These are phyloP conservation scores for Arachis stenosperma DNA, from an alignment of 306 rosid genomes.

Conservation along the genomic window DNA sequence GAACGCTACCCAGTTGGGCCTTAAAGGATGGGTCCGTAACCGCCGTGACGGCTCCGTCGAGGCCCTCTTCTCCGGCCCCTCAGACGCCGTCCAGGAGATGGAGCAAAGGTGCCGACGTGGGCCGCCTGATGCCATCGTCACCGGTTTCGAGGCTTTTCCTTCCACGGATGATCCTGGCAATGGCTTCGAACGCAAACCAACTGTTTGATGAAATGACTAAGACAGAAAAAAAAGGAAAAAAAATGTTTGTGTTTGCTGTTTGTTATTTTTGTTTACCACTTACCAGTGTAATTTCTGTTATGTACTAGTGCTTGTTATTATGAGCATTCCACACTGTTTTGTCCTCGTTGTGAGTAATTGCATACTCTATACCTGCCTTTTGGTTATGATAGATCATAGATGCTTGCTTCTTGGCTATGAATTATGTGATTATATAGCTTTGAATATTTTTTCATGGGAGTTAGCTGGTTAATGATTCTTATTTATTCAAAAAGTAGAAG, in stretches of 20 bases:
- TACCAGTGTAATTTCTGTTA: background rate
- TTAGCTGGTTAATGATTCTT: too few species aligned
- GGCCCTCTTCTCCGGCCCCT: slow-evolving; percentile 52
- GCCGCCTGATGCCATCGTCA: slow-evolving; percentile 71
- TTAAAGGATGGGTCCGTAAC: slow-evolving; percentile 58
- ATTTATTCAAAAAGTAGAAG: too few species aligned
- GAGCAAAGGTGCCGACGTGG: slow-evolving; percentile 90
- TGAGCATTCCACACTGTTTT: background rate
- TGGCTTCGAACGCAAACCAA: slow-evolving; percentile 62
- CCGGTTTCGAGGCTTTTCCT: slow-evolving; percentile 70
- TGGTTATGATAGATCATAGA: too few species aligned
- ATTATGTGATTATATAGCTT: too few species aligned
- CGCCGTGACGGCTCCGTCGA: slow-evolving; percentile 56
- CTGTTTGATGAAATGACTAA: slow-evolving; percentile 49
- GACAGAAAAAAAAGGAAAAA: too few species aligned
- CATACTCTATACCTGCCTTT: too few species aligned
- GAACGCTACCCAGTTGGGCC: slow-evolving; percentile 46
- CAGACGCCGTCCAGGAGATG: slow-evolving; percentile 61
- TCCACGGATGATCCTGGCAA: slow-evolving; percentile 55
- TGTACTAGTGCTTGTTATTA: background rate
- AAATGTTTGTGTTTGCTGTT: background rate
- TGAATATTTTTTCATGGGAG: too few species aligned
- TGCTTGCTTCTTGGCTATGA: too few species aligned
- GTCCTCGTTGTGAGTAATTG: background rate
- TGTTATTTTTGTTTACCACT: background rate